phyloP scores from a whole-genome alignment of 331 rosid species.

The Malus hybrid region DNA sequence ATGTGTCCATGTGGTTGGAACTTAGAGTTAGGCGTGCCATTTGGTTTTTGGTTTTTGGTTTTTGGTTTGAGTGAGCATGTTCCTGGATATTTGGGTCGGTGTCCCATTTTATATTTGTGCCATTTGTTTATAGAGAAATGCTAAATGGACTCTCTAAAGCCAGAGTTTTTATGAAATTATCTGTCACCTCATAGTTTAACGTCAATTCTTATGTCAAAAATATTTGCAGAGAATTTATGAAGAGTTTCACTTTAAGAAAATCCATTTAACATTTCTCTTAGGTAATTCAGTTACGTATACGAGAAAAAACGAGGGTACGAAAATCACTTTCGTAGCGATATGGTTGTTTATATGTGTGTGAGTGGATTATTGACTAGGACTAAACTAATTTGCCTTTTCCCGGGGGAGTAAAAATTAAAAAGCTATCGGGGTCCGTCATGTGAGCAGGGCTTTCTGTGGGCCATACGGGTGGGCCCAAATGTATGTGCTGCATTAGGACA shows the following conservation, averaged over 20 bases:
- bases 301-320: rapidly evolving
- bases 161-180: no score
- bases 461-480: not conserved
- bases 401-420: not conserved
- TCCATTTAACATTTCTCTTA: not conserved
- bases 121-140: not conserved
- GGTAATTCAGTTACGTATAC: not conserved
- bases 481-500: not conserved
- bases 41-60: not conserved
- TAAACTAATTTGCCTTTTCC: not conserved
- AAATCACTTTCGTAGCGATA: no score
- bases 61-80: conserved; percentile 11
- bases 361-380: not conserved
- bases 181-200: no score
- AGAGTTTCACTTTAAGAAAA: no score
- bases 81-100: conserved; percentile 14
- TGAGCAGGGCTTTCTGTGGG: not conserved
- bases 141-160: no score
- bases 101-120: not conserved
- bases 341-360: no score
- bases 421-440: not conserved
- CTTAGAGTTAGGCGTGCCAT: not conserved
- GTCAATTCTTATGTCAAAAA: no score
- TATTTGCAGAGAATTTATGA: no score
- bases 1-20: not conserved